Conservation (phyloP, 164 flowering plant species). For the Brasenia schreberi region DNA sequence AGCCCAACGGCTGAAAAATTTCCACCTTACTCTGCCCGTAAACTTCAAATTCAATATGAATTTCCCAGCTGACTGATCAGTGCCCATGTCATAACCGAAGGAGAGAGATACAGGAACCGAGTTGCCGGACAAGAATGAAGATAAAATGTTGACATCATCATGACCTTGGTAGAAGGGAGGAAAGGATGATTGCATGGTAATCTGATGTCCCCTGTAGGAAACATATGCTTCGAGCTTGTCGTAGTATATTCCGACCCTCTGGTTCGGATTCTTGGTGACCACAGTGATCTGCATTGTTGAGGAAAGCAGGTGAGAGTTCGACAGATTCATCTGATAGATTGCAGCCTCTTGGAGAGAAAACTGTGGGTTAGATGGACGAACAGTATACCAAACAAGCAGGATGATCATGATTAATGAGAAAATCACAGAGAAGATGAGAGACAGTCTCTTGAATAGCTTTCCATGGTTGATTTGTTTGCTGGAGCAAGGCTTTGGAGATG, state of each 20-base stretch:
- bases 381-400: slow-evolving; percentile 16
- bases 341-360: slow-evolving; percentile 18
- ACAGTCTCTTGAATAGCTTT: slow-evolving; percentile 14
- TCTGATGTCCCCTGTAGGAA: slow-evolving; percentile 20
- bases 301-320: slow-evolving; percentile 17
- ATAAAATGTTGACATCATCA: slow-evolving; percentile 16
- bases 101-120: slow-evolving; percentile 46
- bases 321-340: slow-evolving; percentile 19
- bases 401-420: slow-evolving; percentile 6
- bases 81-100: slow-evolving; percentile 35
- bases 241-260: slow-evolving; percentile 19
- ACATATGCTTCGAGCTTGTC: slow-evolving; percentile 18
- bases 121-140: slow-evolving; percentile 10
- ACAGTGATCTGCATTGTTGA: slow-evolving; percentile 23
- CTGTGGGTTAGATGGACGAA: slow-evolving; percentile 21
- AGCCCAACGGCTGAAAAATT: slow-evolving; percentile 47
- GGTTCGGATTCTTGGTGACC: slow-evolving; percentile 20
- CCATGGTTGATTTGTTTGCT: slow-evolving; percentile 13
- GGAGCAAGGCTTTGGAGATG: slow-evolving; percentile 21
- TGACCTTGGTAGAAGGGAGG: slow-evolving; percentile 29
- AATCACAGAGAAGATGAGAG: slow-evolving; percentile 11
- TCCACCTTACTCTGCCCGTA: slow-evolving; percentile 51
- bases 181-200: slow-evolving; percentile 11
- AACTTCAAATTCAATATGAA: slow-evolving; percentile 30
- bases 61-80: slow-evolving; percentile 36